Evolutionary conservation across 371 early-diverging fungal genomes (phyloP), one percentile per base, ranked within the genome.

Genomic region (Mucor lusitanicus): DNA sequence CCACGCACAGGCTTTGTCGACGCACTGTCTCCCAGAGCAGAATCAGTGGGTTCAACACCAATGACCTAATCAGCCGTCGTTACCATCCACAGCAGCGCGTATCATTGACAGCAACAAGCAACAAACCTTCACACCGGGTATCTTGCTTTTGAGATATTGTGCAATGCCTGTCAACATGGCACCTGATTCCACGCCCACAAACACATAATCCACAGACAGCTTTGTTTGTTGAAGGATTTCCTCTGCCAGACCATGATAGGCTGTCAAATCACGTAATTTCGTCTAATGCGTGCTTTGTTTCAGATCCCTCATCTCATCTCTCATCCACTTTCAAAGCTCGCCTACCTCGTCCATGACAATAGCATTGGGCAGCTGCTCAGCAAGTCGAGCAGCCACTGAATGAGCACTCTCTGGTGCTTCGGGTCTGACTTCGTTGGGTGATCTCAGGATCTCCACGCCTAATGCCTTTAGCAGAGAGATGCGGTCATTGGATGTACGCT

Each of bases 171-270:
- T 87, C 28, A 91, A 83, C 2, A 87, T 81, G 30, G 74, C 83
- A 60, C 92, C 93, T 2, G 92, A 85, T 70, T 91, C 94, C 0
- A 89, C 93, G 57, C 91, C 92, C 17, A 90, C 82, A 28, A 93
- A 87, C 33, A 94, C 68, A 25, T 81, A 82, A 64, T 92, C 91
- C 6, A 92, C 54, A 15, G 74, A 67, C 11, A 80, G 75, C 11
- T 83, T 74, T 8, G 81, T 80, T 73, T 91, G 92, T 56, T 85
- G 82, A 37, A 91, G 53, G 23, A 93, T 86, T 66, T 93, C 93
- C 44, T 83, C 82, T 0, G 92, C 92, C 50, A 91, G 65, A 9
- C 64, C 73, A 48, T 78, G 72, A 60, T 80, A 81, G 4, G 68
- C 71, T 30, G 64, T 66, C 33, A 54, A 58, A 48, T 66, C 69